phyloP scores from a whole-genome alignment of 352 stramenopile genomes.

The Thalassiosira exigua region DNA sequence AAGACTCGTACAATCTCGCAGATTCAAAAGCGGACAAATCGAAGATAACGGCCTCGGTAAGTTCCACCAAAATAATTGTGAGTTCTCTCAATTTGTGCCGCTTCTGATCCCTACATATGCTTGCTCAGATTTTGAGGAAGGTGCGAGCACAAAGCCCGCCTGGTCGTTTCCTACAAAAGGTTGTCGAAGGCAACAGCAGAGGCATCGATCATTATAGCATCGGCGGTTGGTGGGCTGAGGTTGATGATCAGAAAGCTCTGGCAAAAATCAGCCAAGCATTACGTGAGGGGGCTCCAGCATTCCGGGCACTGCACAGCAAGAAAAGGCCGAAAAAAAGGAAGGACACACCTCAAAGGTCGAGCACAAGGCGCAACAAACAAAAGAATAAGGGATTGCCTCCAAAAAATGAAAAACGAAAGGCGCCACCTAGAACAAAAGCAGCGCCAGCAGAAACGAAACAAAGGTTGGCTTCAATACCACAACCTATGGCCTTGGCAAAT shows the following conservation, averaged over 20 bases:
- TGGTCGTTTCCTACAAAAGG: slow-evolving; percentile 75
- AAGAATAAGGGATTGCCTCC: slow-evolving; percentile 19
- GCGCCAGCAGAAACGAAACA: no score
- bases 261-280: slow-evolving; percentile 82
- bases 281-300: slow-evolving; percentile 76
- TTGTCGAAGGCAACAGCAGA: slow-evolving; percentile 19
- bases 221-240: slow-evolving; percentile 69
- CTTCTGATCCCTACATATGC: no score
- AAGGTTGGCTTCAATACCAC: no score
- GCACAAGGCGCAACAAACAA: slow-evolving; percentile 10
- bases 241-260: slow-evolving; percentile 72
- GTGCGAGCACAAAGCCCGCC: slow-evolving; percentile 57
- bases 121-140: slow-evolving; percentile 65
- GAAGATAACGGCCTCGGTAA: no score
- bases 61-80: no score
- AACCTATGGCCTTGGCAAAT: no score
- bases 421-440: no score
- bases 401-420: no score
- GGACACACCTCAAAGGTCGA: slow-evolving; percentile 1
- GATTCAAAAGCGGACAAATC: slow-evolving; percentile 75
- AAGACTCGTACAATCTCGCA: slow-evolving; percentile 78
- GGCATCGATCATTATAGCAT: slow-evolving; percentile 8
- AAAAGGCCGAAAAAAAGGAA: slow-evolving; percentile 4
- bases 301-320: slow-evolving; percentile 52
- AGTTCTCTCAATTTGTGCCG: no score